Evolutionary conservation across 371 early-diverging fungal species (phyloP), one percentile per base, ranked within the genome.

Genomic region (Mucor ambiguus): DNA sequence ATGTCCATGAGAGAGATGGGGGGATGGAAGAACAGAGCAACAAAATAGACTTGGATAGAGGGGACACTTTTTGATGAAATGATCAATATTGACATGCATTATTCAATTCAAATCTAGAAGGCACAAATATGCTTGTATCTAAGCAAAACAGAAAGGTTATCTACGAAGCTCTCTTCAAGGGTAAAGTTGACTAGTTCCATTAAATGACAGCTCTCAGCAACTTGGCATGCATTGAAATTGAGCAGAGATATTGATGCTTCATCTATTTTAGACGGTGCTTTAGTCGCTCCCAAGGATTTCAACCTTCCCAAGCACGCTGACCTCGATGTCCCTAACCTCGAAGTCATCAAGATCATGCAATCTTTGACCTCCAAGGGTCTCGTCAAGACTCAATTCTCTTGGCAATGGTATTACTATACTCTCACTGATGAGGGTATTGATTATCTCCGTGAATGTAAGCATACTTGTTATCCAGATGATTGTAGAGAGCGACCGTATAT

Each of bases 321-420:
- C 70, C 87, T 98, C 74, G 89, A 91, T 70, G 97, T 99, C 61
- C 94, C 96, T 71, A 98, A 99, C 92, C 87, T 98, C 57, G 90
- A 98, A 81, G 99, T 98, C 79, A 95, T 98, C 91, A 99, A 98
- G 92, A 92, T 97, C 66, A 88, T 97, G 76, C 97, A 96, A 89
- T 96, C 95, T 66, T 89, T 98, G 80, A 85, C 89, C 81, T 98
- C 98, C 73, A 92, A 90, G 77, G 96, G 95, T 74, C 92, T 81
- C 69, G 97, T 98, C 84, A 94, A 90, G 86, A 93, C 93, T 73
- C 92, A 91, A 80, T 99, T 99, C 93, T 95, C 95, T 75, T 99
- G 99, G 99, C 98, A 96, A 79, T 95, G 94, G 90, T 98, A 93
- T 87, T 99, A 99, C 93, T 98, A 98, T 89, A 93, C 91, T 81